phyloP scores from a whole-genome alignment of 306 rosid genomes.

The Prunus campanulata region DNA sequence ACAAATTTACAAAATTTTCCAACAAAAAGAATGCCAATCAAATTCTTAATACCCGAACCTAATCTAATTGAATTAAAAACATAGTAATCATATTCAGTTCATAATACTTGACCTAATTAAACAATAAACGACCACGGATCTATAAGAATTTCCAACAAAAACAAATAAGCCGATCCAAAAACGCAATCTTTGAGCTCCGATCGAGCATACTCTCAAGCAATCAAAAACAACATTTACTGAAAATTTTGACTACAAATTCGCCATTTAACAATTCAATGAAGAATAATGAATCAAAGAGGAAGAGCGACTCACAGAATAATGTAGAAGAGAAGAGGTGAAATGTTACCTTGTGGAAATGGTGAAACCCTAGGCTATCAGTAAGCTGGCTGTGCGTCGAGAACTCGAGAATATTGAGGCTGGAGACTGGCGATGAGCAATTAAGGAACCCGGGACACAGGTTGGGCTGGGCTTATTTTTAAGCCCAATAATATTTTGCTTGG shows the following conservation, averaged over 20 bases:
- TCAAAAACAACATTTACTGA: neutral
- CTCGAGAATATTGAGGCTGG: neutral
- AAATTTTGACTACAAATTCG: neutral
- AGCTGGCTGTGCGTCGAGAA: neutral
- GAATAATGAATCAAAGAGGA: neutral
- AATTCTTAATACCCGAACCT: neutral
- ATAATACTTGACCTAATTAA: neutral
- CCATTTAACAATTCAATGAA: neutral
- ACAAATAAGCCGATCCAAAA: neutral
- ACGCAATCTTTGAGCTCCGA: neutral
- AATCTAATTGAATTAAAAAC: neutral
- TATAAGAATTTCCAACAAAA: neutral
- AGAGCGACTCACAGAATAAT: neutral
- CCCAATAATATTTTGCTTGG: neutral
- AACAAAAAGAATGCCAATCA: neutral
- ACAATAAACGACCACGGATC: neutral
- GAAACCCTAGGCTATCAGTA: neutral
- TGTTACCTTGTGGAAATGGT: slow-evolving; percentile 11
- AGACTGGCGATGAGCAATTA: neutral
- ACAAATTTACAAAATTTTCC: neutral
- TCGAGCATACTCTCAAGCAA: neutral
- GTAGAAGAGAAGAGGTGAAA: slow-evolving; percentile 4
- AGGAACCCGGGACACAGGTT: neutral
- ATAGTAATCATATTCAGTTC: neutral
- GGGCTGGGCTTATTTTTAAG: neutral